Evolutionary conservation across 2,329 filamentous ascomycete genomes (phyloP), one percentile per base, ranked within the genome.

Genomic region (Thyridium curvatum): DNA sequence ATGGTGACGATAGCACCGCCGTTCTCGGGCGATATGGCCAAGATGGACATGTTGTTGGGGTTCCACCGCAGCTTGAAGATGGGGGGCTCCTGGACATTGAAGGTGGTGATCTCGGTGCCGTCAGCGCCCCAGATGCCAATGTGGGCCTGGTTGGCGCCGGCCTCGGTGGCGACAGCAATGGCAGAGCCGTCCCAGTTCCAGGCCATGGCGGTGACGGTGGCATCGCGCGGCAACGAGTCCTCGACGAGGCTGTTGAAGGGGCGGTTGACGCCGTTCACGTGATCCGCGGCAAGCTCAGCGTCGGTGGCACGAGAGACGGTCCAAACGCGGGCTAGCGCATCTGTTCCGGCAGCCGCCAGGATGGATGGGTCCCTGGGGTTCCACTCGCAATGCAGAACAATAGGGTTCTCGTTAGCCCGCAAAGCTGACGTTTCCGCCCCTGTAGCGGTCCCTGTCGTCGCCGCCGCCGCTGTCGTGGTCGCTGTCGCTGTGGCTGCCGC

Each of bases 251-350:
- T 62, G 42, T 61, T 60, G 49, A 64, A 71, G 36, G 65, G 61
- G 38, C 64, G 65, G 45, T 60, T 59, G 45, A 50, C 44, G 18
- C 51, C 52, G 31, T 61, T 60, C 65, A 70, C 68, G 66, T 71
- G 67, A 68, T 57, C 56, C 44, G 61, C 57, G 38, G 56, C 56
- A 32, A 57, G 51, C 37, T 63, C 62, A 44, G 66, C 53, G 49
- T 65, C 63, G 51, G 68, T 61, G 55, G 66, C 66, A 70, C 71
- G 72, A 58, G 73, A 71, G 50, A 82, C 60, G 46, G 74, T 80
- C 78, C 79, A 82, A 64, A 82, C 70, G 48, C 78, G 77, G 68
- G 78, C 79, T 76, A 82, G 76, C 63, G 78, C 76, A 68, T 82
- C 79, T 59, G 77, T 82, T 53, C 79, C 79, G 66, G 75, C 77